These are phyloP conservation scores for Aspergillus pseudoglaucus DNA, from an alignment of 2,329 filamentous ascomycete species.

Conservation along the genomic window DNA sequence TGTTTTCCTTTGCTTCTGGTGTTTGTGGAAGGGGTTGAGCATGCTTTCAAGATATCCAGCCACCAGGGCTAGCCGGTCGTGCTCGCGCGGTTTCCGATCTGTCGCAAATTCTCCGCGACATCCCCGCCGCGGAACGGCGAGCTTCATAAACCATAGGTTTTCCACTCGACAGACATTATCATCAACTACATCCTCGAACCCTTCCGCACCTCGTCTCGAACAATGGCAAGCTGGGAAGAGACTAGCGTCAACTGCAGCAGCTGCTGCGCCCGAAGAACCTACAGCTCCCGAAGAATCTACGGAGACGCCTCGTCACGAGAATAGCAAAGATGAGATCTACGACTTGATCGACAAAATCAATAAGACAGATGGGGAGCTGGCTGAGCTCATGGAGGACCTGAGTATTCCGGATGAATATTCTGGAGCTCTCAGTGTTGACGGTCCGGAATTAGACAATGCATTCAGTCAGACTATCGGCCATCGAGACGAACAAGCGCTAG, in stretches of 20 bases:
- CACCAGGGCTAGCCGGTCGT: slow-evolving; percentile 21
- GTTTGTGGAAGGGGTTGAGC: slow-evolving; percentile 11
- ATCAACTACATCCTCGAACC: slow-evolving; percentile 1
- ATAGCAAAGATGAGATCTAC: slow-evolving; percentile 27
- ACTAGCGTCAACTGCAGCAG: slow-evolving; percentile 14
- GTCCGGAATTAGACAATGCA: slow-evolving; percentile 21
- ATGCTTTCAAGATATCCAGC: slow-evolving; percentile 32
- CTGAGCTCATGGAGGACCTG: slow-evolving; percentile 29
- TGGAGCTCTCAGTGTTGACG: slow-evolving; percentile 15
- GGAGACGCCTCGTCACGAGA: slow-evolving; percentile 10
- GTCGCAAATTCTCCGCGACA: slow-evolving; percentile 17
- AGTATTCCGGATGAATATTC: slow-evolving; percentile 23
- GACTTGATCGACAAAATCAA: slow-evolving; percentile 33
- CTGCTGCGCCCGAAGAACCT: slow-evolving; percentile 2
- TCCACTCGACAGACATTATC: slow-evolving; percentile 5
- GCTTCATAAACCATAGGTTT: slow-evolving; percentile 10
- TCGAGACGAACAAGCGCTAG: slow-evolving; percentile 25
- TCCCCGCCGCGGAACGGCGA: slow-evolving; percentile 19
- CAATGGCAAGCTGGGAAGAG: slow-evolving; percentile 13
- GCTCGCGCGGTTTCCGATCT: slow-evolving; percentile 21
- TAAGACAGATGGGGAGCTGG: slow-evolving; percentile 28
- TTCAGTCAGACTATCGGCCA: slow-evolving; percentile 24
- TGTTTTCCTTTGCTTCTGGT: slow-evolving; percentile 1
- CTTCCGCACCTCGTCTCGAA: neutral
- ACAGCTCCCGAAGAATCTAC: slow-evolving; percentile 4